Evolutionary conservation across 2,329 filamentous ascomycete genomes (phyloP), one percentile per base, ranked within the genome.

Genomic region (Sarocladiaceae sp.): DNA sequence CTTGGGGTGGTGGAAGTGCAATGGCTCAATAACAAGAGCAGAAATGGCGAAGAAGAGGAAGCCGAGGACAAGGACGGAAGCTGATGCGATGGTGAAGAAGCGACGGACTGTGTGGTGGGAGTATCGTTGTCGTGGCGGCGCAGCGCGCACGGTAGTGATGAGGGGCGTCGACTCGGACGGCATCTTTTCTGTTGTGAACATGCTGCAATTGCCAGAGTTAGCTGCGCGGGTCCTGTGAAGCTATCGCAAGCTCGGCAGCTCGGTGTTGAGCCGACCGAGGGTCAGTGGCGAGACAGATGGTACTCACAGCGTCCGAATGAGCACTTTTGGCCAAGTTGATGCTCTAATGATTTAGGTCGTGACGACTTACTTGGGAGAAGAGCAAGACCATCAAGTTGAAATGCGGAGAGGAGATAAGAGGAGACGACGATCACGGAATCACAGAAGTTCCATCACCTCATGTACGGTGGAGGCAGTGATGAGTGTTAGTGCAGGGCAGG

Each of bases 91-190:
- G 37, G 82, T 86, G 64, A 83, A 88, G 66, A 87, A 82, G 53
- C 84, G 81, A 49, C 86, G 83, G 42, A 84, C 65, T 25, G 77
- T 78, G 57, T 79, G 74, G 59, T 87, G 82, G 40, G 73, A 73
- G 60, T 84, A 84, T 59, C 83, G 74, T 57, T 69, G 73, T 60
- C 73, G 73, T 54, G 73, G 71, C 56, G 78, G 66, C 54, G 74
- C 74, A 59, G 85, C 73, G 17, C 64, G 76, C 54, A 88, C 80
- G 50, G 79, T 83, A 60, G 83, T 76, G 56, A 90, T 78, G 59
- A 90, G 76, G 53, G 87, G 86, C 49, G 84, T 87, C 53, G 73
- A 74, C 71, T 90, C 86, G 65, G 54, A 59, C 51, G 65, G 57
- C 68, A 71, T 70, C 44, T 29, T 48, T 11, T 33, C 26, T 31